A percentile compares a stretch with the other conserved stretches of the same genome.
Evolutionary conservation across 2,329 filamentous ascomycete genomes (phyloP).

Genomic region (Venturia nashicola): DNA sequence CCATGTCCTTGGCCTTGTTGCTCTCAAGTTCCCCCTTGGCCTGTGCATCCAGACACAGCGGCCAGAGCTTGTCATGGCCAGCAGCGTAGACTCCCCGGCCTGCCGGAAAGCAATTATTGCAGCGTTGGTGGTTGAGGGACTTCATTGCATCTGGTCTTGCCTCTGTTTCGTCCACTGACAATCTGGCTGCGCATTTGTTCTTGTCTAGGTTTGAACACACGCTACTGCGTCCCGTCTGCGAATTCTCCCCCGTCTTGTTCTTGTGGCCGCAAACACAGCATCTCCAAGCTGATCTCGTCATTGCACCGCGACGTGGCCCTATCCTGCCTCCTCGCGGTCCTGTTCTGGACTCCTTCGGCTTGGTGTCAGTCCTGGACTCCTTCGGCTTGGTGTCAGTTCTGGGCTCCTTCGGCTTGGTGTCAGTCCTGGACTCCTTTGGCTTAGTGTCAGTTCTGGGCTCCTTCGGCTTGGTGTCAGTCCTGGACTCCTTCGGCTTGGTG

Average conservation of each 20-base stretch:
- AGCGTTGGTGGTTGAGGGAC: conserved; percentile 6
- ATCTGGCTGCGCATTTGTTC: background rate
- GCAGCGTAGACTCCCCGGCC: background rate
- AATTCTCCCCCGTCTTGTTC: background rate
- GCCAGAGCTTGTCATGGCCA: background rate
- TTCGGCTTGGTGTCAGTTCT: background rate
- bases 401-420: background rate
- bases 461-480: background rate
- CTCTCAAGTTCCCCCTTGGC: background rate
- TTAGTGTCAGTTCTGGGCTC: too few species aligned
- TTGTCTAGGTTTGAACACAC: background rate
- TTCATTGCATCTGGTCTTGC: background rate
- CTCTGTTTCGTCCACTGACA: background rate
- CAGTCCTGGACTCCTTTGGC: too few species aligned
- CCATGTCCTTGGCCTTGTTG: background rate
- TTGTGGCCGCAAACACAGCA: background rate
- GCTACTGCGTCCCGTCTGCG: background rate
- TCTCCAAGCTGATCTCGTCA: background rate
- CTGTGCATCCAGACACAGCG: background rate
- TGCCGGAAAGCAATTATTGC: background rate
- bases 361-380: background rate
- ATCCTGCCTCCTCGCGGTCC: background rate
- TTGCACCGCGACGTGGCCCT: background rate
- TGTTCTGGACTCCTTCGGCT: background rate
- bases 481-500: background rate